Percentiles rank a stretch among this genome's conserved stretches.
These are phyloP conservation scores for Aspergillus pseudoglaucus DNA, from an alignment of 2,329 filamentous ascomycete genomes.

Conservation along the genomic window DNA sequence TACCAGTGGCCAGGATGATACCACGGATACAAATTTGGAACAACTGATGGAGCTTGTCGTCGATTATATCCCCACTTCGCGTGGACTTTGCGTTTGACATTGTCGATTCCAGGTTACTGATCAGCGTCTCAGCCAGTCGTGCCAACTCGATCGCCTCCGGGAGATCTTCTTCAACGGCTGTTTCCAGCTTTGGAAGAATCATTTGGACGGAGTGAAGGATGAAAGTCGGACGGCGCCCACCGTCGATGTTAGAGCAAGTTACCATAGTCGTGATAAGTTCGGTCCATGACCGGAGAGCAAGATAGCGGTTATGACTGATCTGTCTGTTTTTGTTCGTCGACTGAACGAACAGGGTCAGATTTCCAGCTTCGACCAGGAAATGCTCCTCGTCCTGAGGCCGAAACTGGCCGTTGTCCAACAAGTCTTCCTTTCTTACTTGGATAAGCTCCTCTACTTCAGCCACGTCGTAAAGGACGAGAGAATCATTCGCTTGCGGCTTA, in stretches of 20 bases:
- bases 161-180: slow-evolving; percentile 62
- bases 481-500: slow-evolving; percentile 51
- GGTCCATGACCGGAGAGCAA: slow-evolving; percentile 74
- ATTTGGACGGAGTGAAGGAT: slow-evolving; percentile 81
- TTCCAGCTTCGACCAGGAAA: slow-evolving; percentile 33
- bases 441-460: slow-evolving; percentile 68
- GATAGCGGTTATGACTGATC: slow-evolving; percentile 46
- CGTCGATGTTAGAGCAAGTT: slow-evolving; percentile 72
- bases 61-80: slow-evolving; percentile 61
- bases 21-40: slow-evolving; percentile 82
- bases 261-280: slow-evolving; percentile 79
- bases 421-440: slow-evolving; percentile 41
- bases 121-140: slow-evolving; percentile 64
- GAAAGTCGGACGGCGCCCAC: slow-evolving; percentile 65
- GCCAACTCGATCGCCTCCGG: slow-evolving; percentile 69
- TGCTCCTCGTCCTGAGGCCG: slow-evolving; percentile 37
- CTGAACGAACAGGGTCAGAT: slow-evolving; percentile 31
- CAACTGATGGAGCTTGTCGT: slow-evolving; percentile 83
- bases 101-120: slow-evolving; percentile 36
- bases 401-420: slow-evolving; percentile 39
- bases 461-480: slow-evolving; percentile 56
- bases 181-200: slow-evolving; percentile 80
- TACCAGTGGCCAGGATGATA: slow-evolving; percentile 66
- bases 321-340: slow-evolving; percentile 36
- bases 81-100: slow-evolving; percentile 35